Conservation (phyloP, 1,284 basidiomycete genomes). For the Naganishia liquefaciens region DNA sequence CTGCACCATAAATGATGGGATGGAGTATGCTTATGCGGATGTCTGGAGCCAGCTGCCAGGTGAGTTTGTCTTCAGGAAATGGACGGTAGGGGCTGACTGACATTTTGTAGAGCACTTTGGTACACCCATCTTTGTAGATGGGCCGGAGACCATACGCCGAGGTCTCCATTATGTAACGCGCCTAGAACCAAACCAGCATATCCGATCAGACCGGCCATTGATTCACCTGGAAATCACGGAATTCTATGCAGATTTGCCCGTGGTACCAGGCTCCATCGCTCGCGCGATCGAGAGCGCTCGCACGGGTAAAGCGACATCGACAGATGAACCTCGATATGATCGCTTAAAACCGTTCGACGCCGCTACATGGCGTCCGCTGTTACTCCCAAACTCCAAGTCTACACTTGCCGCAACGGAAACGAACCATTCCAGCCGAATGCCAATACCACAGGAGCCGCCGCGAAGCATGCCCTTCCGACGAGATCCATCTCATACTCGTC, state of each 20-base stretch:
- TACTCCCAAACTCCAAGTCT: no score
- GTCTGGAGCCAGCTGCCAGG: slow-evolving; percentile 44
- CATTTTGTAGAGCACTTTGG: slow-evolving; percentile 14
- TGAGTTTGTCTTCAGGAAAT: slow-evolving; percentile 28
- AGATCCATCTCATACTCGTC: no score
- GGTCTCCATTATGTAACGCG: slow-evolving; percentile 18
- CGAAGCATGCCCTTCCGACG: no score
- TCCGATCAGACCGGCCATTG: not conserved
- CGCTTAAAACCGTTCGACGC: not conserved
- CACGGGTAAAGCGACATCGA: not conserved
- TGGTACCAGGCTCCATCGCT: slow-evolving; percentile 10
- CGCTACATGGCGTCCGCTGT: not conserved
- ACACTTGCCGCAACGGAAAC: no score
- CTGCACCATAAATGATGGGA: slow-evolving; percentile 47
- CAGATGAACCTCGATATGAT: not conserved
- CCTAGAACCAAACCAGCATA: not conserved
- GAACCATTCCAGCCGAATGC: not conserved
- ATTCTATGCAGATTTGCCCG: slow-evolving; percentile 23
- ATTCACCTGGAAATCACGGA: slow-evolving; percentile 10
- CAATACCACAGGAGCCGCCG: no score
- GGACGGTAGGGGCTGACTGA: not conserved
- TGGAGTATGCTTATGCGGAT: slow-evolving; percentile 42
- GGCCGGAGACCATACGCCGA: slow-evolving; percentile 15
- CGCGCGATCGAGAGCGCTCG: slow-evolving; percentile 6
- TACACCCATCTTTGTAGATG: slow-evolving; percentile 19